Evolutionary conservation across 805 yeast genomes (phyloP), one percentile per base, ranked within the genome.

Genomic region (Lachancea sp.): DNA sequence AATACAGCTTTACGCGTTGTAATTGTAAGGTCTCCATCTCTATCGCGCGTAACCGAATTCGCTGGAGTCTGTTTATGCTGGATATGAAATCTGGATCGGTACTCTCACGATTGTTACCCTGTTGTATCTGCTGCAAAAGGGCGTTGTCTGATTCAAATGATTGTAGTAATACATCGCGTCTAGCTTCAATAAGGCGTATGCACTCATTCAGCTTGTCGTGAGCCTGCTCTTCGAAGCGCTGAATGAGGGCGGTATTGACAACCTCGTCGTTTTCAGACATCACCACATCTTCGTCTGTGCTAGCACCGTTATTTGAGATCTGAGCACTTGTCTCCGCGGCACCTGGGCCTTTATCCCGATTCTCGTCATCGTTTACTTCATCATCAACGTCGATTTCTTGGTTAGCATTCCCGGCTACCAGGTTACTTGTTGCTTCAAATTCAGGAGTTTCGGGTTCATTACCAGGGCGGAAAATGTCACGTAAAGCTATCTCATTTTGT

Each of bases 1-100:
- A 53, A 32, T 50, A 54, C 11, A 48, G 30, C 29, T 55, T 49
- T 17, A 57, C 42, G 18, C 50, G 51, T 42, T 58, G 60, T 23
- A 58, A 30, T 34, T 58, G 62, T 18, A 55, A 36, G 3, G 59
- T 54, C 45, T 60, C 65, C 12, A 56, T 49, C 40, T 59, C 65
- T 6, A 57, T 53, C 3, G 62, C 64, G 28, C 62, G 53, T 18
- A 60, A 37, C 29, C 58, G 52, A 13, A 59, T 50, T 25, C 57
- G 50, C 38, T 60, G 63, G 24, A 58, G 40, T 34, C 54, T 52
- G 41, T 51, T 56, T 9, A 57, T 34, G 29, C 41, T 40, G n/a
- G 47, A 44, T 17, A 34, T 17, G 21, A 40, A 40, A 15, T 40
- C 43, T 12, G 39, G 31, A 18, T 40, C 43, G 11, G 43, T 23